phyloP scores from a whole-genome alignment of 371 early-diverging fungal species.

The Dinochytrium kinnereticum region DNA sequence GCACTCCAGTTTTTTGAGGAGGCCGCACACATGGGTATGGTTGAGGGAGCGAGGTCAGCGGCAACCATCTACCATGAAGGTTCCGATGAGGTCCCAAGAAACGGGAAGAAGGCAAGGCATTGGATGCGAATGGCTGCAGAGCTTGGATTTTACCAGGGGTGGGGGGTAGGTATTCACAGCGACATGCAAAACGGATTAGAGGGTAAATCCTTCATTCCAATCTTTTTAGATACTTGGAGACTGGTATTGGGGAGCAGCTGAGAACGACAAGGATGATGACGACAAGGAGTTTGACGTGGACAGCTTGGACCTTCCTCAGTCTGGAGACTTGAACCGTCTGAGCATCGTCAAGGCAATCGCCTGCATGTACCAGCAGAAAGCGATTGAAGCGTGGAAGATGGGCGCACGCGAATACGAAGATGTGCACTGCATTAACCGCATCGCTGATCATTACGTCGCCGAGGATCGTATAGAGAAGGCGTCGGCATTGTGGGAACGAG shows the following conservation, averaged over 20 bases:
- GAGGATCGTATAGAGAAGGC: background rate
- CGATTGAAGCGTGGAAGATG: background rate
- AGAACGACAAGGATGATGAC: background rate
- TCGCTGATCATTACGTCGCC: background rate
- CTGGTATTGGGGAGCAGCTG: constrained; percentile 1
- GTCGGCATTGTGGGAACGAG: background rate
- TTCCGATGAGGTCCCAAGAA: background rate
- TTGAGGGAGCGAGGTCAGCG: background rate
- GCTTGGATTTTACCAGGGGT: background rate
- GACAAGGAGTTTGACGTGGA: background rate
- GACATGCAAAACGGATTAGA: too few relatives aligned
- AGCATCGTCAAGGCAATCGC: too few relatives aligned
- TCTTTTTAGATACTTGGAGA: constrained; percentile 6
- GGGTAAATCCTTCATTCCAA: too few relatives aligned
- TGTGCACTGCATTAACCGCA: background rate
- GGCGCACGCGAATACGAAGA: background rate
- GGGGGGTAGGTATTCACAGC: constrained; percentile 3
- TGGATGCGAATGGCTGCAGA: constrained; percentile 8
- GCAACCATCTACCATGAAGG: background rate
- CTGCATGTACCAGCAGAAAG: background rate
- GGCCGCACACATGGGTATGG: background rate
- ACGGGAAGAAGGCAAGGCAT: constrained; percentile 2
- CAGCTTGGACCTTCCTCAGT: background rate
- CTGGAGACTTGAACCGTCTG: too few relatives aligned
- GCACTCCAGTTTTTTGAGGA: constrained; percentile 2